Evolutionary conservation across 192 early-diverging fungal genomes (phyloP), one percentile per base, ranked within the genome.

Genomic region (Backusella parvicylindrica): DNA sequence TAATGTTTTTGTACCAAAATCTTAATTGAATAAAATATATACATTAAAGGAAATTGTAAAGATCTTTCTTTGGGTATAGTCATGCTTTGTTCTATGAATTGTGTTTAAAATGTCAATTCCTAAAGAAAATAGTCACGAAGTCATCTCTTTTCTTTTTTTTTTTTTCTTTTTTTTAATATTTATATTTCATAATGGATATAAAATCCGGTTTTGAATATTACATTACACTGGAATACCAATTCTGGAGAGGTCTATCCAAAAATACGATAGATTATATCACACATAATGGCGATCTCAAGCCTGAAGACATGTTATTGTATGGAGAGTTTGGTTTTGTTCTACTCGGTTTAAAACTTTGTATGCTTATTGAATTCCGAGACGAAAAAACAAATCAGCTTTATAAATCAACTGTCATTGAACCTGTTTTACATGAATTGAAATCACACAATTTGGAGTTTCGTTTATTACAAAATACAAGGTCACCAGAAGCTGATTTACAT

Each of bases 281-380:
- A 28, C 33, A 47, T 21, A 6, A 64, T 6, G 72, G 72, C 23
- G 23, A 64, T 0, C 49, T 64, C 21, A 64, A 63, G 1, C 23
- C 38, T 0, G n/a, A 65, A 11, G 72, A 73, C 36, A 64, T 60
- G 56, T 43, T 40, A 13, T 12, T 73, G 0, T 73, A 73, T 43
- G 72, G 72, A 32, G 72, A 73, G 30, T 64, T 73, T 28, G 72
- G 60, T 2, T 73, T 73, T 65, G 40, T 36, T 13, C 15, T 73
- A n/a, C n/a, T 64, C 16, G 72, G 40, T 6, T 63, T 73, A 1
- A 73, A 73, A 38, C 72, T 63, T 15, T 64, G 72, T 32, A 63
- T 73, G 8, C 38, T 73, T 2, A 33, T 73, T 49, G 56, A 73
- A 23, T 73, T 73, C 30, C 37, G 41, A 43, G 23, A 47, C 28